Evolutionary conservation across 331 rosid species (phyloP).

Genomic region (Spiraea crenata): DNA sequence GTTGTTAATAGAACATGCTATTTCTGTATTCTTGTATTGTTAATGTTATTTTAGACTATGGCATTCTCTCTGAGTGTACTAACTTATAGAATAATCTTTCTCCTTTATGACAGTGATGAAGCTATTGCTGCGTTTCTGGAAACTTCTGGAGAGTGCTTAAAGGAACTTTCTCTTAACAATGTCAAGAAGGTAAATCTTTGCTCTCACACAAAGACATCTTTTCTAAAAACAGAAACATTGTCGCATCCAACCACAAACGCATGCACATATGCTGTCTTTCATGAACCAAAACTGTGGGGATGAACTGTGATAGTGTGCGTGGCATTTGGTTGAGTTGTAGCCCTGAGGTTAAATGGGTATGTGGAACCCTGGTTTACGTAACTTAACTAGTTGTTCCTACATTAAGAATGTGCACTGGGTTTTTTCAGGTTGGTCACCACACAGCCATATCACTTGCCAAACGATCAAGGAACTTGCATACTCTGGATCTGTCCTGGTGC

Average conservation of each 20-base stretch:
- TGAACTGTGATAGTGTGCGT: not conserved
- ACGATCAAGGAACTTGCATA: slow-evolving; percentile 50
- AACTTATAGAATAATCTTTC: slow-evolving; percentile 18
- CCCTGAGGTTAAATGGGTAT: not conserved
- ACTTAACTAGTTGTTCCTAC: not conserved
- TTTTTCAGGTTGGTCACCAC: slow-evolving; percentile 59
- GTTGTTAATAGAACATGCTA: not conserved
- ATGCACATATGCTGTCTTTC: not conserved
- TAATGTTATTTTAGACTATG: slow-evolving; percentile 10
- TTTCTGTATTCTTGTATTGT: not conserved
- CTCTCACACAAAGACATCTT: not conserved
- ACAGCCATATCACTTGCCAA: slow-evolving; percentile 64
- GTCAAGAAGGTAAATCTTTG: slow-evolving; percentile 51
- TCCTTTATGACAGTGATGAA: slow-evolving; percentile 58
- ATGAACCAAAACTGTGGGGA: not conserved
- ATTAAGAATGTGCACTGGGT: slow-evolving; percentile 21
- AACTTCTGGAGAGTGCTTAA: slow-evolving; percentile 47
- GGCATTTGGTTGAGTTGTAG: not conserved
- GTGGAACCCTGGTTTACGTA: not conserved
- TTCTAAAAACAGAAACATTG: not conserved
- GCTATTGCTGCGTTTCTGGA: slow-evolving; percentile 79
- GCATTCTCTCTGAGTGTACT: slow-evolving; percentile 4
- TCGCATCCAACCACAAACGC: not conserved
- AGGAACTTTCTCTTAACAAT: slow-evolving; percentile 71
- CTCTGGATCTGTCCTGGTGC: slow-evolving; percentile 87